Evolutionary conservation across 305 asterid species (phyloP), one percentile per base, ranked within the genome.

Genomic region (Fraxinus xanthoxyloides): DNA sequence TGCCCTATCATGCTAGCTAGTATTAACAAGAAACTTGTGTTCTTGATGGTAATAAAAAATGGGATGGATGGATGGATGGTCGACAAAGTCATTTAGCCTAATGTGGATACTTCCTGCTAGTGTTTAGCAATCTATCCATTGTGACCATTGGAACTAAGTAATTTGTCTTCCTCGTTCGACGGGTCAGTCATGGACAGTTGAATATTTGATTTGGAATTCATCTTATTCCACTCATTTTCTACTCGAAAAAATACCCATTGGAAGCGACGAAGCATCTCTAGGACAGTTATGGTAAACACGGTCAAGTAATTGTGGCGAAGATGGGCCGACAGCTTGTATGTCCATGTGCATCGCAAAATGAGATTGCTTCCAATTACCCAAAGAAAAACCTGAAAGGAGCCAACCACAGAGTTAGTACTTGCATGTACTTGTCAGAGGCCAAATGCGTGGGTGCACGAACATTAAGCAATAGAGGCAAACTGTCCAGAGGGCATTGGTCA

Each of bases 161-260:
- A 83, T 82, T 83, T 88, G 38, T 97, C 93, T 77, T 97, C 98
- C 85, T 94, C 98, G 7, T 23, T 77, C 7, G 97, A 89, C 75
- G 83, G 80, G 72, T 92, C 97, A 35, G 31, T 80, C 89, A 72
- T 83, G 36, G 94, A 87, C 54, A 91, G 80, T 86, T 88, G 92
- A 83, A 78, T 80, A 80, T 85, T 90, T 5, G 91, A 81, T 82
- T 94, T 93, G 2, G 92, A 87, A 88, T 84, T 93, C 82, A 73
- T 91, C 83, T 92, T 97, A 59, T 92, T 93, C 97, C 95, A 93
- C 90, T 97, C 98, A 12, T 95, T 95, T 81, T 97, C 99, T 77
- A 97, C 98, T 0, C 99, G 97, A 81, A 97, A 97, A 92, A 93
- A 97, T 12, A 89, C 95, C 98, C 99, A 95, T 82, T 97, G 99